Base-by-base conservation (phyloP, 2,329 filamentous ascomycete species). In the Ceratocystis colombiana region DNA sequence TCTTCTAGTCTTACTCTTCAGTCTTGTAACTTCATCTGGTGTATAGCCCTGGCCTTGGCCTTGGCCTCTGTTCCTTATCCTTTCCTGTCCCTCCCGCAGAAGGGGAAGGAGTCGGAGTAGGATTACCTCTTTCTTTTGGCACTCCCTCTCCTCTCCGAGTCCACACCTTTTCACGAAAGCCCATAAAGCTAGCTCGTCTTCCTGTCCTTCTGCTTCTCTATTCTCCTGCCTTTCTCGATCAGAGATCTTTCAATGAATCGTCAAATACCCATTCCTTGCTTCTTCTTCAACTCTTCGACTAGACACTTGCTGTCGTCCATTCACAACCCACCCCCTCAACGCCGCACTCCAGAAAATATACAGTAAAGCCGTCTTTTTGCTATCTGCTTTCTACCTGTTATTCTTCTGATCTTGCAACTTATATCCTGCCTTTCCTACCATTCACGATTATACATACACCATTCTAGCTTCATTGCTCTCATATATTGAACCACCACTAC, bases 281-380 rank as follows among this genome's bases (percentile, higher is more conserved):
- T 59, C 20, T 65, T 61, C 20, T 44, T 46, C 25, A 57, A 44
- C 33, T 59, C 50, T 65, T 57, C 53, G 61, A 63, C 61, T 50
- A 50, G 61, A 48, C 61, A 63, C 61, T 63, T 63, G 61, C 48
- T 63, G 41, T 48, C 41, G 46, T 63, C 61, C 48, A 44, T 46
- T 41, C 44, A 44, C 41, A 62, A 45, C 61, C 44, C 61, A 10
- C 61, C 37, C 45, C 61, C 53, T 17, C 53, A 59, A 59, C 53
- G 53, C 53, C 53, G 53, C 53, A 59, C 15, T 22, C 28, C 53
- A 59, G 53, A 59, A 59, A 59, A 59, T 59, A 59, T 8, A 59
- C 53, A 33, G 28, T 59, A 59, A 59, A 53, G 48, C 20, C 48
- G 20, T 25, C 25, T 33, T 7, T 3, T 17, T 20, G 12, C 10